A percentile compares a stretch with the other conserved stretches of the same genome.
Conservation (phyloP, 2,329 filamentous ascomycete species). For the Botrytis pseudocinerea region DNA sequence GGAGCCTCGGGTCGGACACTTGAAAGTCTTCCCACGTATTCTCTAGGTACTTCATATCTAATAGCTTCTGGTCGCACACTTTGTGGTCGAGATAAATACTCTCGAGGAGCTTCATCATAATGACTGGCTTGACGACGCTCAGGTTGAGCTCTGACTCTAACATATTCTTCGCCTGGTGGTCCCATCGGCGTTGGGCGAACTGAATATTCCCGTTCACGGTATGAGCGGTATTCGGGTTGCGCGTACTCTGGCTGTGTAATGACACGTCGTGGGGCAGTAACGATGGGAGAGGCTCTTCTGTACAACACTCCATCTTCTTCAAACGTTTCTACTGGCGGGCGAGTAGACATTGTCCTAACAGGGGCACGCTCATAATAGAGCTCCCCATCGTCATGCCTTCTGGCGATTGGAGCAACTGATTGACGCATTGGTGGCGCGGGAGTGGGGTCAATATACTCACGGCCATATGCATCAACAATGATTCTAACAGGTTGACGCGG, state of each 20-base stretch:
- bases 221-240: slow-evolving; percentile 49
- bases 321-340: slow-evolving; percentile 35
- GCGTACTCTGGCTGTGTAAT: slow-evolving; percentile 64
- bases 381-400: slow-evolving; percentile 50
- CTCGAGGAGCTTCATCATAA: slow-evolving; percentile 51
- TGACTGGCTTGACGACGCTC: slow-evolving; percentile 38
- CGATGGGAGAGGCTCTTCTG: slow-evolving; percentile 52
- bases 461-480: slow-evolving; percentile 79
- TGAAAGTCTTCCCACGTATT: slow-evolving; percentile 48
- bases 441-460: slow-evolving; percentile 69
- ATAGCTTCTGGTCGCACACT: slow-evolving; percentile 57
- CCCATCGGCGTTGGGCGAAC: slow-evolving; percentile 45
- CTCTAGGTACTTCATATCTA: slow-evolving; percentile 46
- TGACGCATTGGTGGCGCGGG: slow-evolving; percentile 50
- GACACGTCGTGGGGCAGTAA: slow-evolving; percentile 53
- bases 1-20: slow-evolving; percentile 43
- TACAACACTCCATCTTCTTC: slow-evolving; percentile 45
- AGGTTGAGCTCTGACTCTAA: slow-evolving; percentile 46
- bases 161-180: slow-evolving; percentile 43
- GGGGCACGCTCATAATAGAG: slow-evolving; percentile 63
- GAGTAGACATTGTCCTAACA: slow-evolving; percentile 34
- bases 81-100: slow-evolving; percentile 49
- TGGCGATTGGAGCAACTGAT: slow-evolving; percentile 53
- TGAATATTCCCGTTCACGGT: slow-evolving; percentile 60
- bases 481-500: slow-evolving; percentile 60